Evolutionary conservation across 805 yeast genomes (phyloP).

Genomic region (Candida patagonica): DNA sequence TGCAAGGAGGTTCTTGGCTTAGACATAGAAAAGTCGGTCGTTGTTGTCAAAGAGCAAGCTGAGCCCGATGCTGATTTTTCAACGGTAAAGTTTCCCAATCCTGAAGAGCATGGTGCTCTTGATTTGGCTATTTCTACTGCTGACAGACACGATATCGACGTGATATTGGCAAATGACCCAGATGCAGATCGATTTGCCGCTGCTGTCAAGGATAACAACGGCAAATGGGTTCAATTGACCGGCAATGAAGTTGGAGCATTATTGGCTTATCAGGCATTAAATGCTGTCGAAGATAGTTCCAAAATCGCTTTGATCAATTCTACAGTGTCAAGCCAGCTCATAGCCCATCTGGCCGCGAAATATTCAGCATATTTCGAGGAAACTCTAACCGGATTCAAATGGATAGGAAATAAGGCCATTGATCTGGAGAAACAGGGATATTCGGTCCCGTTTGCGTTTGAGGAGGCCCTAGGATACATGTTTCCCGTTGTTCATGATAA

Average conservation of each 20-base stretch:
- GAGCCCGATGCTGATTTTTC: slow-evolving; percentile 78
- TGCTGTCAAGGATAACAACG: slow-evolving; percentile 44
- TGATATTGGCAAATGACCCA: slow-evolving; percentile 88
- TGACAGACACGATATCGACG: slow-evolving; percentile 35
- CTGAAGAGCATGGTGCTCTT: slow-evolving; percentile 91
- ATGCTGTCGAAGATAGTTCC: slow-evolving; percentile 3
- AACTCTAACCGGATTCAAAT: slow-evolving; percentile 91
- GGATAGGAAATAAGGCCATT: slow-evolving; percentile 89
- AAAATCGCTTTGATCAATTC: slow-evolving; percentile 63
- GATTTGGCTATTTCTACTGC: slow-evolving; percentile 61
- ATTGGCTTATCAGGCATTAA: slow-evolving; percentile 50
- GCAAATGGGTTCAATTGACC: slow-evolving; percentile 66
- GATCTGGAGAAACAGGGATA: slow-evolving; percentile 56
- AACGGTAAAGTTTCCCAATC: slow-evolving; percentile 86
- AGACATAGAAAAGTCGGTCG: slow-evolving; percentile 22
- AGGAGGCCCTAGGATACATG: slow-evolving; percentile 96
- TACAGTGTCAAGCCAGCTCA: slow-evolving; percentile 84
- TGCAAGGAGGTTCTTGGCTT: slow-evolving; percentile 31
- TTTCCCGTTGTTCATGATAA: slow-evolving; percentile 77
- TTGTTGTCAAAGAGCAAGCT: slow-evolving; percentile 54
- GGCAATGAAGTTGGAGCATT: slow-evolving; percentile 88
- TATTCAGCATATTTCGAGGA: slow-evolving; percentile 60
- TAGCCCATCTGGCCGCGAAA: slow-evolving; percentile 54
- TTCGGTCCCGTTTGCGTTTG: slow-evolving; percentile 80
- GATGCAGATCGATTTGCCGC: slow-evolving; percentile 92